Base-by-base conservation (phyloP, 768 basidiomycete species). In the Punctularia strigosozonata region DNA sequence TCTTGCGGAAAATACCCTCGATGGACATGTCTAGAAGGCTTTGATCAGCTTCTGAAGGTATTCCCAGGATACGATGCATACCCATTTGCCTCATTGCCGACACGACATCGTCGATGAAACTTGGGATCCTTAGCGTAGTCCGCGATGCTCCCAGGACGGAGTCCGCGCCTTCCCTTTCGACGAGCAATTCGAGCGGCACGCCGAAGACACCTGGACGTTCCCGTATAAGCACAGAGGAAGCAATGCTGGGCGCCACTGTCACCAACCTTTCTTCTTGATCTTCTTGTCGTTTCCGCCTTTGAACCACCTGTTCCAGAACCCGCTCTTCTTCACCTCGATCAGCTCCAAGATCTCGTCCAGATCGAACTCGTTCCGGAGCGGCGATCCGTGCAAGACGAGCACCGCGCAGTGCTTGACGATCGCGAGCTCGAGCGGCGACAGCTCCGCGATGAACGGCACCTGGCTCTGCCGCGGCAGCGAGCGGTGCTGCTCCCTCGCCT, bases 61-160 rank as follows among this genome's bases (percentile, higher is more conserved):
- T 30, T 30, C 28, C 28, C 15, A 10, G 28, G 28, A 10, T 24
- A 37, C 37, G 25, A 33, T 23, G 62, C 82, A 46, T 41, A 95
- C 94, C 94, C 95, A 98, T 98, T 58, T 97, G 92, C 54, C 85
- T 73, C 95, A 99, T 98, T 8, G 95, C 91, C 37, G 90, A 94
- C 33, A 99, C 77, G 43, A 95, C 88, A 53, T 99, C 95, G 56
- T 99, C 95, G 41, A 99, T 87, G 56, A 99, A 97, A 58, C 89
- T 97, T 12, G 95, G 95, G 17, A 99, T 81, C 48, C 88, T 71
- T 46, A 99, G 53, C 5, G 88, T 75, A 25, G 75, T 78, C 25
- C 85, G 74, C 5, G 90, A 87, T 18, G 88, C 86, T 15, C 94
- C 95, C 38, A 87, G 76, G 46, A 90, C 61, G 15, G 94, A 95